Evolutionary conservation across 2,329 filamentous ascomycete genomes (phyloP).

Genomic region (Acephala macrosclerotiorum): DNA sequence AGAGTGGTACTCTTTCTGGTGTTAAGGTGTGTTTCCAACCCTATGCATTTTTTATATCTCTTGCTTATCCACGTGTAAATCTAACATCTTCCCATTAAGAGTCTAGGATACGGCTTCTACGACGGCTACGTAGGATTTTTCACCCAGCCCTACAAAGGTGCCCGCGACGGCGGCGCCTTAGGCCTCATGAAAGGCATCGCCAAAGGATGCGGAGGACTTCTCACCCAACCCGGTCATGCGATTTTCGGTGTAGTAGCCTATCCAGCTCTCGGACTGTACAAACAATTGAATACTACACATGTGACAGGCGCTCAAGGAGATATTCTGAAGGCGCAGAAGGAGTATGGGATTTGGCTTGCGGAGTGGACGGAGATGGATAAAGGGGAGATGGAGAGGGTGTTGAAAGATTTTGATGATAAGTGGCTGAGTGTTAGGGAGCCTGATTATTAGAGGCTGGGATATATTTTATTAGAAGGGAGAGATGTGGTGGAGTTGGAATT

Average conservation of each 20-base stretch:
- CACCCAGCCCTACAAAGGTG: slow-evolving; percentile 26
- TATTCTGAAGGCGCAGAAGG: slow-evolving; percentile 22
- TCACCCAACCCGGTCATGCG: slow-evolving; percentile 20
- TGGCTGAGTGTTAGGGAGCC: slow-evolving; percentile 20
- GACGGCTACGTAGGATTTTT: slow-evolving; percentile 29
- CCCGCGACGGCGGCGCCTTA: slow-evolving; percentile 23
- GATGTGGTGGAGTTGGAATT: not conserved
- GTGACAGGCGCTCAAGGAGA: slow-evolving; percentile 22
- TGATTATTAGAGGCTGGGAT: not conserved
- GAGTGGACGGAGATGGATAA: slow-evolving; percentile 16
- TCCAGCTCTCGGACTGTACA: slow-evolving; percentile 23
- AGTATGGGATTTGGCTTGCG: slow-evolving; percentile 7
- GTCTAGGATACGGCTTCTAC: slow-evolving; percentile 42
- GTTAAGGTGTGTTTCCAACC: slow-evolving; percentile 54
- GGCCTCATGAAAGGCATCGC: slow-evolving; percentile 27
- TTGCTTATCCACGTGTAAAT: too few relatives aligned
- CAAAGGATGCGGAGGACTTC: slow-evolving; percentile 23
- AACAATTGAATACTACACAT: slow-evolving; percentile 14
- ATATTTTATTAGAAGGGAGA: not conserved
- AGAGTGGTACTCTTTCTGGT: slow-evolving; percentile 76
- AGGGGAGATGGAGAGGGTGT: slow-evolving; percentile 14
- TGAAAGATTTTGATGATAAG: slow-evolving; percentile 20
- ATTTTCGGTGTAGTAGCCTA: slow-evolving; percentile 25
- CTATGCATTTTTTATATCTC: not conserved
- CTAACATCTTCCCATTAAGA: slow-evolving; percentile 41